Evolutionary conservation across 495 filamentous ascomycete genomes (phyloP), one percentile per base, ranked within the genome.

Genomic region (Aspergillus bridgeri): DNA sequence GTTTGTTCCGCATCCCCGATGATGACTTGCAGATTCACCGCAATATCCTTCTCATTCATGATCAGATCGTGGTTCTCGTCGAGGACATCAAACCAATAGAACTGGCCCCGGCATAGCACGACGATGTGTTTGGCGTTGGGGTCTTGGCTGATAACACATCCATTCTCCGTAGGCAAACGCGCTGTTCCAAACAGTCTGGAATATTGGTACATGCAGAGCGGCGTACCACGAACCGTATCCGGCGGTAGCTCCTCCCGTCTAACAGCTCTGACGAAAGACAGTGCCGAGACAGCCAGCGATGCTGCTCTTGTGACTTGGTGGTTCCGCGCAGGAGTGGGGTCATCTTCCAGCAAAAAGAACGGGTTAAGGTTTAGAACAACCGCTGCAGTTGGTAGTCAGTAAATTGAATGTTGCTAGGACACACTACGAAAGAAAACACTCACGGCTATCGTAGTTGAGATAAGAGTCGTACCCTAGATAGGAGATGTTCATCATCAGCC

Each of bases 1-100:
- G 86, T 95, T 60, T 94, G 86, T 21, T 86, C 78, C 8, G 94
- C 92, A 71, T 98, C 94, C 52, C 95, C 89, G 48, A 96, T 80
- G 58, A 98, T 91, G 22, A 92, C 93, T 63, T 95, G 89, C 42
- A 98, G 77, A 66, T 98, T 98, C 62, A 96, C 80, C 5, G 89
- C 84, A 47, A 98, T 82, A 71, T 98, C 94, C 66, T 91, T 92
- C 74, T 98, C 94, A 2, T 86, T 94, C 92, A 98, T 97, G 73
- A 98, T 96, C 51, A 95, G 74, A 64, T 98, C 94, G 7, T 88
- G 87, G 67, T 96, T 94, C 63, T 94, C 89, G 62, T 98, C 94
- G 19, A 98, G 75, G 2, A 96, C 93, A 71, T 98, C 94, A 64
- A 98, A 98, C 93, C 94, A 98, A 66, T 98, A 98, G 74, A 98